Evolutionary conservation across 2,329 filamentous ascomycete genomes (phyloP), one percentile per base, ranked within the genome.

Genomic region (Chaetomium olivaceum): DNA sequence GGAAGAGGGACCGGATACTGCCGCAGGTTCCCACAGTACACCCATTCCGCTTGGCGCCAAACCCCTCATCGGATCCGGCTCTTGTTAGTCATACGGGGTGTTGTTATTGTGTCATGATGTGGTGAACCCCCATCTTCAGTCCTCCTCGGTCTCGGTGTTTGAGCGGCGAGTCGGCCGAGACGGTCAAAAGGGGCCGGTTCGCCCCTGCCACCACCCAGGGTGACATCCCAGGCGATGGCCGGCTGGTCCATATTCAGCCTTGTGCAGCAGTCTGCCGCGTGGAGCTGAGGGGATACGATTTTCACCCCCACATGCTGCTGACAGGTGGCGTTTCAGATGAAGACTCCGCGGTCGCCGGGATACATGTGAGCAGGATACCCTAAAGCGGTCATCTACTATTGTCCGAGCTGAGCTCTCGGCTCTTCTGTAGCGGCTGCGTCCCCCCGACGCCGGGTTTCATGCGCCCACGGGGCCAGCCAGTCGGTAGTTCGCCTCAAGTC

Each of bases 51-150:
- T 63, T 57, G 50, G 36, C 33, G 52, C 9, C n/a, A 16, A 21
- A 16, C 62, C 59, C 55, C 56, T 48, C 56, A 23, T 50, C 27
- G 11, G 19, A 12, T 54, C 21, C 25, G 29, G 19, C 25, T 19
- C 5, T 2, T 60, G 56, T 70, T 71, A 68, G 69, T 71, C 67
- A 69, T 59, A 58, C 19, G 21, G 19, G 57, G 27, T 11, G 16
- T 64, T 67, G 29, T 39, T 27, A 63, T 69, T 68, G 67, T 66
- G 67, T 71, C 68, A 71, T 66, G 36, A 33, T 11, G 61, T 52
- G 61, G 58, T 67, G 68, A 31, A 58, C 65, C 69, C 64, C 68
- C 58, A 59, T 62, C 48, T 58, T 36, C 29, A 21, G 16, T 62
- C 58, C 36, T 46, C 25, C 43, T 39, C 55, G 31, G 21, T 36